Conservation (phyloP, 208 protist genomes). For the Tritrichomonas musculus region DNA sequence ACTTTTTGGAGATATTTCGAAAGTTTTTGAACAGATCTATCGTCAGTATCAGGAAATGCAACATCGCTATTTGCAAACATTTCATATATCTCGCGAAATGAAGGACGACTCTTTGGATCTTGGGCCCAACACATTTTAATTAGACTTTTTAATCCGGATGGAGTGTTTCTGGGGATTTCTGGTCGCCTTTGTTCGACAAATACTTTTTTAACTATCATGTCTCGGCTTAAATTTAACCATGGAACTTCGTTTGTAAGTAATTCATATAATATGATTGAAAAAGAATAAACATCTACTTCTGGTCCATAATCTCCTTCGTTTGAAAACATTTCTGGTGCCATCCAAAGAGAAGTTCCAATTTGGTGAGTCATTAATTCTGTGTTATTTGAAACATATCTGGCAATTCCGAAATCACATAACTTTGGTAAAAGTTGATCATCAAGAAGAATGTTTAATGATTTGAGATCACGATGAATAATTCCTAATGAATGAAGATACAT, state of each 20-base stretch:
- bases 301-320: background rate
- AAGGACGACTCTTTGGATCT: background rate
- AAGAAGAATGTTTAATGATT: background rate
- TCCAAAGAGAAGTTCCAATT: constrained; percentile 22
- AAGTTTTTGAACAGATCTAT: background rate
- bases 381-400: background rate
- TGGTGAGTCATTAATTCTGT: background rate
- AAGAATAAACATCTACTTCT: constrained; percentile 4
- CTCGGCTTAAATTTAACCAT: background rate
- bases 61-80: background rate
- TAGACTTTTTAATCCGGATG: background rate
- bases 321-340: background rate
- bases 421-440: background rate
- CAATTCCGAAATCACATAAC: background rate
- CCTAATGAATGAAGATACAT: background rate
- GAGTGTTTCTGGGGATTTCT: background rate
- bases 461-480: background rate
- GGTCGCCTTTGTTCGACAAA: background rate
- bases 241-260: background rate
- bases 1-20: too few relatives aligned
- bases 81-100: background rate
- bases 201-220: background rate
- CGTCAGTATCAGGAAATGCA: background rate
- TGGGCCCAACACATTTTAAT: background rate
- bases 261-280: background rate